Base-by-base conservation (phyloP, 169 alveolate genomes). In the Plasmodium ovale region DNA sequence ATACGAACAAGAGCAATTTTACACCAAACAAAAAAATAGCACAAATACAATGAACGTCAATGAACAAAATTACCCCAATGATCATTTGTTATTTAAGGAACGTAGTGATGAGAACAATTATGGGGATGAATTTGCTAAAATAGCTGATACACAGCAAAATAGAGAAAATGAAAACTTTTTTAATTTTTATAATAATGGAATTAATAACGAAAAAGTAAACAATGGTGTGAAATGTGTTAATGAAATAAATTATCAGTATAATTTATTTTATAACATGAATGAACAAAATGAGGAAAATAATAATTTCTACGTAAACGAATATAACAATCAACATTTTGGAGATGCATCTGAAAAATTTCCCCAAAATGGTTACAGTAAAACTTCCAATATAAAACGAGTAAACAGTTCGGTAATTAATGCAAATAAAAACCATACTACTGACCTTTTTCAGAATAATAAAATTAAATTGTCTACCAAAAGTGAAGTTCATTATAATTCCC, bases 391-490 rank as follows among this genome's bases (percentile, higher is more conserved):
- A 64, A 79, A 51, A 67, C 31, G 82, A 65, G 58, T 79, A 33
- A 79, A 53, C 53, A 65, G 72, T 42, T 49, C 42, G 9, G 71
- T 47, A 64, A n/a, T 31, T 31, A 79, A 79, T 59, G 49, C 49
- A 53, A 49, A 21, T 9, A 79, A 67, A 44, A 64, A 49, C 33
- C 21, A 31, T 58, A 79, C 89, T 37, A 65, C 31, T 29, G 58
- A 79, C 65, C 7, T 79, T 27, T 39, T 29, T 31, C 82, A 62
- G 29, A 79, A 51, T 59, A 58, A 58, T 69, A 68, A 64, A 59
- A 56, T 31, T 27, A 79, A 54, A 33, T 79, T 79, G 65, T 64
- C 79, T 14, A 65, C 89, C 54, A 79, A 64, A 56, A 79, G 89
- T 42, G 89, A 79, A 79, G 79, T 79, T 12, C 84, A 62, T 60